A percentile compares a stretch with the other conserved stretches of the same genome.
These are phyloP conservation scores for Ganoderma lucidum DNA, from an alignment of 1,284 basidiomycete genomes.

Conservation along the genomic window DNA sequence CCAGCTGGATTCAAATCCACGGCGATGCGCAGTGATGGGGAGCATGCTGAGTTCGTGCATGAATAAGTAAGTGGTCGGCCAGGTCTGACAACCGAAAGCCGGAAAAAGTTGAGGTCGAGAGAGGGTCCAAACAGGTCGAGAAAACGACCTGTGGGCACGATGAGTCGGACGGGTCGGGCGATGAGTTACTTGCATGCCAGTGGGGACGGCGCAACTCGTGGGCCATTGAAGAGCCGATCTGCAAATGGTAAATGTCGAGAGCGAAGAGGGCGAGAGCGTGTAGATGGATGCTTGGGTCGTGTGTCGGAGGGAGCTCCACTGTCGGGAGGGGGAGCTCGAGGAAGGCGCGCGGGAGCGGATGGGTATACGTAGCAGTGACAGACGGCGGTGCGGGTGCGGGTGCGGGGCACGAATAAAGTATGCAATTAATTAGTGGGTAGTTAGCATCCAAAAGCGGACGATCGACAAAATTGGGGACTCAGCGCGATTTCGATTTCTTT, in stretches of 20 bases:
- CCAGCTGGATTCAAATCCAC: conserved; percentile 12
- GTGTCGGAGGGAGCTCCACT: conserved; percentile 16
- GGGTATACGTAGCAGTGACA: not conserved
- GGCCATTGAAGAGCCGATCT: not conserved
- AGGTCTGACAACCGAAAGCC: not conserved
- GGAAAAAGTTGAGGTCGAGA: not conserved
- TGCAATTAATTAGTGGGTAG: conserved; percentile 28
- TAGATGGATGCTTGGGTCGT: conserved; percentile 16
- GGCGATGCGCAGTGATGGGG: conserved; percentile 26
- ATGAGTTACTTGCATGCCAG: not conserved
- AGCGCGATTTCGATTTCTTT: conserved; percentile 32
- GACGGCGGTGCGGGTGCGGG: conserved; percentile 21
- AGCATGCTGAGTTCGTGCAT: conserved; percentile 15
- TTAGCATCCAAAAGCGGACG: conserved; percentile 14
- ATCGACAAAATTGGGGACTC: conserved; percentile 34
- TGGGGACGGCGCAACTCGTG: not conserved
- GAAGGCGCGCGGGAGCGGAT: conserved; percentile 16
- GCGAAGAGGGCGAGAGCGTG: not conserved
- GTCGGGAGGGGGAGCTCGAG: not conserved
- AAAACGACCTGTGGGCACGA: not conserved
- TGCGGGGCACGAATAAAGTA: conserved; percentile 33
- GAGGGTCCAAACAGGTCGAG: not conserved
- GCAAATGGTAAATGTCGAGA: not conserved
- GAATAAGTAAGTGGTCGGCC: conserved; percentile 2
- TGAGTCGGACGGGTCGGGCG: not conserved